Conservation (phyloP, 352 stramenopile genomes). For the Pythium dissotocum region DNA sequence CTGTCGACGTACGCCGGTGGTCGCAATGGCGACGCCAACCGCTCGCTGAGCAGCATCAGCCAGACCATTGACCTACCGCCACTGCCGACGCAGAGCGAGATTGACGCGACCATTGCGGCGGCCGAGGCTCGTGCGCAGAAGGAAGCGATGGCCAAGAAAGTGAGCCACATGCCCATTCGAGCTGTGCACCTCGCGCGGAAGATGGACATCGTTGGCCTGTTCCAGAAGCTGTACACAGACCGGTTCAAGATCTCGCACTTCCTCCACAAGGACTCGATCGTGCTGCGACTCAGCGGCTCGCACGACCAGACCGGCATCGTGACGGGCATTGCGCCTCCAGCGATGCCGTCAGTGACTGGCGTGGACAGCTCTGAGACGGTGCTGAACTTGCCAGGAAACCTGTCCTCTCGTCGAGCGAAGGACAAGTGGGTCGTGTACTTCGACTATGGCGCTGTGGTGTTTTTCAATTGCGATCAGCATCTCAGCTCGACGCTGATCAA, state of each 20-base stretch:
- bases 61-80: constrained; percentile 46
- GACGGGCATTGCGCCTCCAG: constrained; percentile 29
- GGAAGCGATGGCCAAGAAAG: constrained; percentile 42
- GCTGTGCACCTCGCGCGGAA: constrained; percentile 82
- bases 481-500: constrained; percentile 75
- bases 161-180: constrained; percentile 83
- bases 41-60: constrained; percentile 22
- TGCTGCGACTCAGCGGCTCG: constrained; percentile 52
- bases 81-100: constrained; percentile 56
- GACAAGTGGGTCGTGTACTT: constrained; percentile 94
- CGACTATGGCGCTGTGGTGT: constrained; percentile 92
- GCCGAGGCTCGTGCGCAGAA: constrained; percentile 55
- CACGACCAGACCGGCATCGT: constrained; percentile 42
- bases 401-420: constrained; percentile 74
- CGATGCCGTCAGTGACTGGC: constrained; percentile 5
- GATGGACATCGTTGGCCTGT: constrained; percentile 86
- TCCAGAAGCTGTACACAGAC: constrained; percentile 87
- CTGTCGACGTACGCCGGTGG: constrained; percentile 1
- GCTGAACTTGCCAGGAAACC: constrained; percentile 51
- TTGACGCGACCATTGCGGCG: constrained; percentile 66
- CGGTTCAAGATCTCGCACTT: constrained; percentile 82
- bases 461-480: constrained; percentile 89
- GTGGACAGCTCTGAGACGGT: constrained; percentile 26
- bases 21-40: constrained; percentile 1
- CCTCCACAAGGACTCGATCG: constrained; percentile 82